These are phyloP conservation scores for Creolimax fragrantissima DNA, from an alignment of 78 protist species.

Conservation along the genomic window DNA sequence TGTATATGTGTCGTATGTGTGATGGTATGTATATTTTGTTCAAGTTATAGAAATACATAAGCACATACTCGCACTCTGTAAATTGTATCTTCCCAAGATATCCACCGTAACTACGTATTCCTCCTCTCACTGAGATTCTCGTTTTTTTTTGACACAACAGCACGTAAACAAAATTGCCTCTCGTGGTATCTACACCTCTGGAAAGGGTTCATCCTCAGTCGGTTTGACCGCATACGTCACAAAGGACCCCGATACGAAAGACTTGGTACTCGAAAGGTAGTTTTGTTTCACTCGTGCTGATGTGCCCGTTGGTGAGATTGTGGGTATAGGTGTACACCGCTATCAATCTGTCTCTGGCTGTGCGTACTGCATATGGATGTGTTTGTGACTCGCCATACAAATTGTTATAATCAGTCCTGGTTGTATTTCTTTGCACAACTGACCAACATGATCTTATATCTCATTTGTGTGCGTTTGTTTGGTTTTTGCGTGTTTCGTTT, in stretches of 20 bases:
- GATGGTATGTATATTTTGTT: neutral
- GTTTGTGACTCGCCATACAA: too few species aligned
- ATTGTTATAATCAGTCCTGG: too few species aligned
- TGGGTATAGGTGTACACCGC: too few species aligned
- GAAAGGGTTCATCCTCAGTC: constrained; percentile 96
- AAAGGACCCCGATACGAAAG: constrained; percentile 89
- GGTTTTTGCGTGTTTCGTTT: too few species aligned
- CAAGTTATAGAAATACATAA: neutral
- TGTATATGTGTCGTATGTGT: neutral
- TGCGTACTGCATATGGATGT: too few species aligned
- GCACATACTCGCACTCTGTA: neutral
- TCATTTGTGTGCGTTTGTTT: too few species aligned
- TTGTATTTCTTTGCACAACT: too few species aligned
- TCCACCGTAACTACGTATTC: neutral
- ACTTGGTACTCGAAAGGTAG: constrained; percentile 81
- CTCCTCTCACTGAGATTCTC: neutral
- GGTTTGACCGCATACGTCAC: constrained; percentile 98
- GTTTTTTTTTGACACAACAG: neutral
- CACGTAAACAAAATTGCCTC: constrained; percentile 93
- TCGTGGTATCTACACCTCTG: constrained; percentile 98
- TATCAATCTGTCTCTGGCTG: too few species aligned
- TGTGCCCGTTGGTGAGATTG: neutral
- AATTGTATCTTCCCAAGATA: neutral
- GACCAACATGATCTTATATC: too few species aligned
- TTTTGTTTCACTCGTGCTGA: too few species aligned